Base-by-base conservation (phyloP, 306 rosid species). In the Glycyrrhiza uralensis region DNA sequence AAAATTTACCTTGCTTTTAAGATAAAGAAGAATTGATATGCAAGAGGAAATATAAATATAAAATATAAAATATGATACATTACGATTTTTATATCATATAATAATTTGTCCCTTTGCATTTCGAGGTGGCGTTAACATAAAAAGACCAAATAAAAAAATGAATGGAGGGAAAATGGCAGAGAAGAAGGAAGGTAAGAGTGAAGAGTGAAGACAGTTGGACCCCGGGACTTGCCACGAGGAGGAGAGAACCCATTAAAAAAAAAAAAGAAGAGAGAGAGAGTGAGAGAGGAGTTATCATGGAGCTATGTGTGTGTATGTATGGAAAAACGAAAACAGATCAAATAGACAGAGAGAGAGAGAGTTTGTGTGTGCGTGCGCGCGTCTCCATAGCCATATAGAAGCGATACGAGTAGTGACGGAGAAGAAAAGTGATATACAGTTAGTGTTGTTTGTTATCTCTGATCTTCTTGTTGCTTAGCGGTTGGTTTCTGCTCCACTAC, bases 341-440 rank as follows among this genome's bases (percentile, higher is more conserved):
- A 45, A 30, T 1, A 11, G 32, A 45, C 3, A 39, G 29, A 51
- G 13, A 35, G 49, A 20, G 56, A 9, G 73, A 5, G 54, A 7
- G 32, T 12, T 26, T n/a, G 51, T 17, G 11, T 7, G 49, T 13
- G 47, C 39, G 10, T 36, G 41, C 4, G 36, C n/a, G 28, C 4
- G 49, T 68, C 55, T 42, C 54, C 77, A 28, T 12, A 18, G 75
- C 51, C 58, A 26, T 19, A 71, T 9, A 33, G 49, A 55, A 61
- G 47, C 7, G 5, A 46, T 51, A 38, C 32, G 23, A 85, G 83
- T 23, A 79, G 87, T 80, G 76, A 80, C 74, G 85, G 61, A 72
- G 67, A 89, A 86, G 87, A 77, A 60, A 82, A 59, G 79, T 46
- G 67, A 66, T 52, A n/a, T 22, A 4, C 62, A 1, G 51, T 12